phyloP scores from a whole-genome alignment of 1,139 yeast species.

The Yamadazyma mexicana region DNA sequence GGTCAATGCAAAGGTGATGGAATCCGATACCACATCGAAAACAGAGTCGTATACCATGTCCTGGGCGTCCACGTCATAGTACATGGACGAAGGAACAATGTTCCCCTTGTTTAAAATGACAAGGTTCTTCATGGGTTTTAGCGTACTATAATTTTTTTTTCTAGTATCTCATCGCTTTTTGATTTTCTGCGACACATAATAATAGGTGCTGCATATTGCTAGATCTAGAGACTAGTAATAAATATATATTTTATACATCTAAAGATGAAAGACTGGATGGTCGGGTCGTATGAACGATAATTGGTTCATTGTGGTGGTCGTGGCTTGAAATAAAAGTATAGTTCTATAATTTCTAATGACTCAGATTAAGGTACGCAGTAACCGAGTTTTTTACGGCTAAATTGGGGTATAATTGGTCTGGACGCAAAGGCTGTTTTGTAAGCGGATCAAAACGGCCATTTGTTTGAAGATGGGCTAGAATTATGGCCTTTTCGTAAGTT shows the following conservation, averaged over 20 bases:
- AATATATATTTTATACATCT: too few relatives aligned
- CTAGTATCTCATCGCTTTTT: slow-evolving; percentile 8
- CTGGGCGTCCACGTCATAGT: slow-evolving; percentile 55
- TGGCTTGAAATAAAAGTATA: too few relatives aligned
- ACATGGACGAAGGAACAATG: slow-evolving; percentile 46
- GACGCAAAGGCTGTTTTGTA: slow-evolving; percentile 34
- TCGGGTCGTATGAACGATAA: too few relatives aligned
- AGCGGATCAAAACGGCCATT: slow-evolving; percentile 40
- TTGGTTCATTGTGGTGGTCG: not conserved
- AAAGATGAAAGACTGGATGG: too few relatives aligned
- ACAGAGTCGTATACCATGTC: slow-evolving; percentile 71
- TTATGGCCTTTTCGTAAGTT: slow-evolving; percentile 43
- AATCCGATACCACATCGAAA: slow-evolving; percentile 77
- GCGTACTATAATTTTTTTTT: slow-evolving; percentile 1
- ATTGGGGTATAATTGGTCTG: slow-evolving; percentile 43
- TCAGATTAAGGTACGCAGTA: slow-evolving; percentile 10
- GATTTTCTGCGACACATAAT: too few relatives aligned
- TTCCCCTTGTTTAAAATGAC: slow-evolving; percentile 58
- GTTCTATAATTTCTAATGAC: not conserved
- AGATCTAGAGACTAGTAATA: not conserved
- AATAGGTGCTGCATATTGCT: not conserved
- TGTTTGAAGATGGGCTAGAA: slow-evolving; percentile 36
- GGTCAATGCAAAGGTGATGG: slow-evolving; percentile 66
- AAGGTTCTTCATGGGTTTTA: slow-evolving; percentile 52
- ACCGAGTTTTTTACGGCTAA: slow-evolving; percentile 44